These are phyloP conservation scores for Podaxis sp. DNA, from an alignment of 768 basidiomycete genomes.

Conservation along the genomic window DNA sequence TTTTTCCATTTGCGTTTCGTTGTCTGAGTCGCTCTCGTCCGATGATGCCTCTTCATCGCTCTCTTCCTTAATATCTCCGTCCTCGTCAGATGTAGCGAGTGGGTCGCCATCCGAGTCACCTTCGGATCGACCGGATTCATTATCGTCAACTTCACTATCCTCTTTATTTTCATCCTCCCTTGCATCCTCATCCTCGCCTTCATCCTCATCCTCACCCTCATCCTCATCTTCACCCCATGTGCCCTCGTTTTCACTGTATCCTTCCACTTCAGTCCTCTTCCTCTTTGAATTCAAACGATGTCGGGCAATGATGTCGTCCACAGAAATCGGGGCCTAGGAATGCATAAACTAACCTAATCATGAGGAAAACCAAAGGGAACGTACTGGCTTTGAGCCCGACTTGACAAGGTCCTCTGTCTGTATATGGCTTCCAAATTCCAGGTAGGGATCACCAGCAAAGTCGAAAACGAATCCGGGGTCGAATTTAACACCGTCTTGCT, in stretches of 20 bases:
- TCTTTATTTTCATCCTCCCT: constrained; percentile 27
- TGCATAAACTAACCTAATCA: constrained; percentile 11
- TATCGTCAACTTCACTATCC: constrained; percentile 15
- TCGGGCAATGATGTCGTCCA: constrained; percentile 90
- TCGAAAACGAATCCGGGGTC: constrained; percentile 87
- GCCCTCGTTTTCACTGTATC: constrained; percentile 31
- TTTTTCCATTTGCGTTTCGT: constrained; percentile 62
- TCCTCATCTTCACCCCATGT: constrained; percentile 32
- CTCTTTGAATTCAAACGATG: constrained; percentile 61
- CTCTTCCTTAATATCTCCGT: constrained; percentile 20
- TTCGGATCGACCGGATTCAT: constrained; percentile 18
- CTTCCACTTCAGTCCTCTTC: constrained; percentile 48
- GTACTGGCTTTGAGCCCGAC: constrained; percentile 60
- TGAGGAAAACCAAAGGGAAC: constrained; percentile 20
- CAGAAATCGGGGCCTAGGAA: constrained; percentile 70
- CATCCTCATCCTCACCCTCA: constrained; percentile 25
- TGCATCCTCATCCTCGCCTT: constrained; percentile 16
- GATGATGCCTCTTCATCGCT: constrained; percentile 31
- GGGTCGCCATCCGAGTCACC: constrained; percentile 21
- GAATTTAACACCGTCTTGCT: constrained; percentile 55
- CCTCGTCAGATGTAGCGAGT: constrained; percentile 15
- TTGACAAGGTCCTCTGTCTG: constrained; percentile 55
- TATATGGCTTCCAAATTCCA: constrained; percentile 45
- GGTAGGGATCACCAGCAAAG: constrained; percentile 66
- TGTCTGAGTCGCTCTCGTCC: constrained; percentile 33